Evolutionary conservation across 495 filamentous ascomycete genomes (phyloP).

Genomic region (Viridothelium virens): DNA sequence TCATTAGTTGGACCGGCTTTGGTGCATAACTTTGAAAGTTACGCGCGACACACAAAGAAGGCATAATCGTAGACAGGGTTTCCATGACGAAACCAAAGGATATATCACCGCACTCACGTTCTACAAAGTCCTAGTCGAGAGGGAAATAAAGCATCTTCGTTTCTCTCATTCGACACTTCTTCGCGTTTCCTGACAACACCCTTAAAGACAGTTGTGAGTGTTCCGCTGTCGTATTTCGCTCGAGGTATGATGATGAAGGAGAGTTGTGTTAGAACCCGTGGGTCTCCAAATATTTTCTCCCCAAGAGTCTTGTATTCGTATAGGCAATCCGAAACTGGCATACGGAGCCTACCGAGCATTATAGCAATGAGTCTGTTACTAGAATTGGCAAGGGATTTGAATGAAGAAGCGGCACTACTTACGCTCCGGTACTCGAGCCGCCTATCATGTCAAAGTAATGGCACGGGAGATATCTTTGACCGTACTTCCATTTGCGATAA

Average conservation of each 20-base stretch:
- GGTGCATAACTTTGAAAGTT: not conserved
- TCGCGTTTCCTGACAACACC: constrained; percentile 20
- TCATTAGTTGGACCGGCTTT: not conserved
- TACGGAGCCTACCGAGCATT: constrained; percentile 24
- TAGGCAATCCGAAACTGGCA: constrained; percentile 23
- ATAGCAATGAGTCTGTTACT: constrained; percentile 17
- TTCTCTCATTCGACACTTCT: not conserved
- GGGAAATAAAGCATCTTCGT: constrained; percentile 1
- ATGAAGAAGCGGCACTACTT: too few relatives aligned
- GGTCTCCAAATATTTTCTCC: constrained; percentile 21
- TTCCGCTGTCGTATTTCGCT: constrained; percentile 15
- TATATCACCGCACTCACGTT: constrained; percentile 19
- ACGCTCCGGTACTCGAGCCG: constrained; percentile 9
- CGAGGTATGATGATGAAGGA: not conserved
- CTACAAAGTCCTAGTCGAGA: constrained; percentile 14
- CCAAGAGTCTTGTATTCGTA: constrained; percentile 19
- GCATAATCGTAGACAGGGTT: not conserved
- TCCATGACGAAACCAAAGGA: constrained; percentile 18
- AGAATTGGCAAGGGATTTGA: too few relatives aligned
- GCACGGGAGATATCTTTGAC: not conserved
- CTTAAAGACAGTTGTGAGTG: constrained; percentile 17
- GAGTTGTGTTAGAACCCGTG: constrained; percentile 8
- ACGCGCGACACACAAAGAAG: not conserved
- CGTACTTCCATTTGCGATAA: not conserved
- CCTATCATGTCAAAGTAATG: not conserved